phyloP scores from a whole-genome alignment of 2,329 filamentous ascomycete species.

The Saccharata proteae region DNA sequence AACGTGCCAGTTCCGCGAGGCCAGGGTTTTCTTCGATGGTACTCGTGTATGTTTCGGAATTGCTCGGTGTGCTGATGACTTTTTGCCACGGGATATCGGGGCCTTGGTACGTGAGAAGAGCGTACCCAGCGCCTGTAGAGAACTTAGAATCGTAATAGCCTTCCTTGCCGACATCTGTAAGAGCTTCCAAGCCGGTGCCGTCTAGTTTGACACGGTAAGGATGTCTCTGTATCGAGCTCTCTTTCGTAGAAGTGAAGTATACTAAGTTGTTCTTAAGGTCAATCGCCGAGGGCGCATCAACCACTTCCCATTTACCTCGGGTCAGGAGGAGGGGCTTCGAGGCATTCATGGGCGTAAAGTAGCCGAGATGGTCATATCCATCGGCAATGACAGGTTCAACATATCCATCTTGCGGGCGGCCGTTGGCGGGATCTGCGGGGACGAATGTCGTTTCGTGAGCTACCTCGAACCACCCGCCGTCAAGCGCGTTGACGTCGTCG shows the following conservation, averaged over 20 bases:
- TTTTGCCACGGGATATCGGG: slow-evolving; percentile 85
- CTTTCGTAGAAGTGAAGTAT: slow-evolving; percentile 81
- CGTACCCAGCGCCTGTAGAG: slow-evolving; percentile 69
- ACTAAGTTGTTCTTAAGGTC: slow-evolving; percentile 77
- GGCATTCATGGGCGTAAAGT: slow-evolving; percentile 81
- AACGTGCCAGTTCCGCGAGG: slow-evolving; percentile 56
- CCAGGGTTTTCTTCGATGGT: slow-evolving; percentile 65
- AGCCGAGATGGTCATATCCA: slow-evolving; percentile 81
- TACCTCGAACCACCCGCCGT: slow-evolving; percentile 96
- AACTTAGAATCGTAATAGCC: slow-evolving; percentile 78
- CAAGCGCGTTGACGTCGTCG: slow-evolving; percentile 68
- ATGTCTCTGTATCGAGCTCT: slow-evolving; percentile 80
- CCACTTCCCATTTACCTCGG: slow-evolving; percentile 84
- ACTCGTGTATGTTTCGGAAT: slow-evolving; percentile 50
- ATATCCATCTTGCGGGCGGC: slow-evolving; percentile 74
- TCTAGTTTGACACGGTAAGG: slow-evolving; percentile 82
- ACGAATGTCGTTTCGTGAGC: slow-evolving; percentile 77
- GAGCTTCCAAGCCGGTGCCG: slow-evolving; percentile 56
- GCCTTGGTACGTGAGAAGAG: slow-evolving; percentile 71
- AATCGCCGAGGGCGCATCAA: slow-evolving; percentile 68
- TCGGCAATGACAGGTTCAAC: slow-evolving; percentile 82
- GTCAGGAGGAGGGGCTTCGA: slow-evolving; percentile 76
- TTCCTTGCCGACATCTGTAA: slow-evolving; percentile 62
- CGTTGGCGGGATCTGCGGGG: slow-evolving; percentile 66
- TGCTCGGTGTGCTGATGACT: slow-evolving; percentile 70